phyloP scores from a whole-genome alignment of 345 rosid genomes.

The Salix arbutifolia region DNA sequence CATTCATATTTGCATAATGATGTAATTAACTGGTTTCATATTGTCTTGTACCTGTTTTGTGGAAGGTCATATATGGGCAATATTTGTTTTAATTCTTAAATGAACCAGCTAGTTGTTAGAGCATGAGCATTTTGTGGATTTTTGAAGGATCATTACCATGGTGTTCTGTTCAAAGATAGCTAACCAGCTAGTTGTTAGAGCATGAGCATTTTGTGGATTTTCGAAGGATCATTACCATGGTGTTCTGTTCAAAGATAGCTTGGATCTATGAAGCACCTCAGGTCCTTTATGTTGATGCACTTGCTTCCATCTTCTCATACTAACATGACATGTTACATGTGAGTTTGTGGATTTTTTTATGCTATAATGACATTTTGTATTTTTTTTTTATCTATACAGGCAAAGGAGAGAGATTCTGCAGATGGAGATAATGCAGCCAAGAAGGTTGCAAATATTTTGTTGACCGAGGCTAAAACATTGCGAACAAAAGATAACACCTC shows the following conservation, averaged over 20 bases:
- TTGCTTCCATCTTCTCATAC: background rate
- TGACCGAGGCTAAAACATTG: slow-evolving; percentile 76
- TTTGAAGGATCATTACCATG: background rate
- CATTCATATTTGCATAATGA: background rate
- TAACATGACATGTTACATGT: background rate
- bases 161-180: background rate
- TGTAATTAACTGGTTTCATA: background rate
- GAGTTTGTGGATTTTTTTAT: background rate
- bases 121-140: background rate
- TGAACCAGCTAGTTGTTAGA: background rate
- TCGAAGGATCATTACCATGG: background rate
- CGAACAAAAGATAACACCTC: slow-evolving; percentile 97
- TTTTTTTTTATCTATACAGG: slow-evolving; percentile 29
- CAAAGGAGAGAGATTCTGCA: slow-evolving; percentile 39
- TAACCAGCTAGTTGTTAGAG: no score
- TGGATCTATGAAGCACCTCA: background rate
- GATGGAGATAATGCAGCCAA: slow-evolving; percentile 48
- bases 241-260: background rate
- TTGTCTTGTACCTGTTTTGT: background rate
- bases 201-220: background rate
- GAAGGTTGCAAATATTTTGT: slow-evolving; percentile 66
- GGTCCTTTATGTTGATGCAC: background rate
- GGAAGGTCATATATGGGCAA: background rate
- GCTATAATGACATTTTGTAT: background rate
- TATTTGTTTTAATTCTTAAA: no score